A percentile compares a stretch with the other conserved stretches of the same genome.
Conservation (phyloP, 345 rosid species). For the Pistacia vera region DNA sequence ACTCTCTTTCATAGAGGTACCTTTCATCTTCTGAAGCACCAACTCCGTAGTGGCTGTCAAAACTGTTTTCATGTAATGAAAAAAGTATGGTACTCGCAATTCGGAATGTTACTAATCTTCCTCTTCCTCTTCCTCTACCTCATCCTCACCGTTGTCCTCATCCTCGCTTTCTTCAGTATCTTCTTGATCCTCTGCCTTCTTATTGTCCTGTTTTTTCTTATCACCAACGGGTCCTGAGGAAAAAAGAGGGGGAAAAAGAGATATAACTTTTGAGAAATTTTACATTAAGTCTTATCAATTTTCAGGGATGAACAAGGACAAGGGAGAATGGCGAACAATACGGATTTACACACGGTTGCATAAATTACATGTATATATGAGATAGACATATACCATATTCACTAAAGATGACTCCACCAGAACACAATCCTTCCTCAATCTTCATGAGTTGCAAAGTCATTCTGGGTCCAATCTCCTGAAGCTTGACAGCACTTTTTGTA, state of each 20-base stretch:
- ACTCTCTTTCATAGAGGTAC: not conserved
- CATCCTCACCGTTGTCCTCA: slow-evolving; percentile 13
- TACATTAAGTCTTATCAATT: not conserved
- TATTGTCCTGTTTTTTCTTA: slow-evolving; percentile 24
- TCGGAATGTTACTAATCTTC: slow-evolving; percentile 24
- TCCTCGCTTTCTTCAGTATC: slow-evolving; percentile 17
- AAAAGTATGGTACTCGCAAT: not conserved
- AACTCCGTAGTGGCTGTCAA: not conserved
- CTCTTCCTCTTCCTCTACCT: slow-evolving; percentile 24
- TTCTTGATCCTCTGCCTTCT: slow-evolving; percentile 16
- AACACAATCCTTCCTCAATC: slow-evolving; percentile 88
- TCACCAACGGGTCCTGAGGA: slow-evolving; percentile 27
- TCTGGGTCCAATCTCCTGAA: slow-evolving; percentile 96
- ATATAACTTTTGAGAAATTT: not conserved
- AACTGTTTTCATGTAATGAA: not conserved
- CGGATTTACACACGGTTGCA: not conserved
- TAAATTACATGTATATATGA: not conserved
- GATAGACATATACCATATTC: slow-evolving; percentile 55
- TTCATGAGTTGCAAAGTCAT: slow-evolving; percentile 76
- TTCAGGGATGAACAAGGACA: not conserved
- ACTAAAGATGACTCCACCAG: slow-evolving; percentile 76
- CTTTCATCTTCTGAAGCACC: not conserved
- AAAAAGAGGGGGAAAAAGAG: not conserved
- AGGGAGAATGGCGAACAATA: too few species aligned
- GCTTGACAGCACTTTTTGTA: slow-evolving; percentile 80